Conservation (phyloP, 257 asterid genomes). For the Solanum chilense region DNA sequence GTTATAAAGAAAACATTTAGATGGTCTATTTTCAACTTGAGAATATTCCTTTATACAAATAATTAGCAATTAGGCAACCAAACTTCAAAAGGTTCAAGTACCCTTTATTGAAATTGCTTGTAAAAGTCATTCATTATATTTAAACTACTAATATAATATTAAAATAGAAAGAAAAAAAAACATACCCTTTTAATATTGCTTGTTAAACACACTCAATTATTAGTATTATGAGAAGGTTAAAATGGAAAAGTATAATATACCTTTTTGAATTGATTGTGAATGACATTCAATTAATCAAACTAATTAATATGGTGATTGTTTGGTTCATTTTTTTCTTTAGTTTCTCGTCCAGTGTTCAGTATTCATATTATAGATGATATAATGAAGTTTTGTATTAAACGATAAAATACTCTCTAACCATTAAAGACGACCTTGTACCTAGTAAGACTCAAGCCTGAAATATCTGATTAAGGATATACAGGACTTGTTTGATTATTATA, state of each 20-base stretch:
- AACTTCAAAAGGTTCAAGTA: slow-evolving; percentile 18
- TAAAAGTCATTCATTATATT: neutral
- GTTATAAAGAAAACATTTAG: neutral
- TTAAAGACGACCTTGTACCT: neutral
- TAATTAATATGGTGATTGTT: neutral
- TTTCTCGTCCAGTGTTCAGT: neutral
- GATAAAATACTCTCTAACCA: rapidly evolving
- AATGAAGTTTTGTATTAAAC: neutral
- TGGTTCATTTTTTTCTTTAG: neutral
- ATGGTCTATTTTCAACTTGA: neutral
- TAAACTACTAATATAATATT: neutral
- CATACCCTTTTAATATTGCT: neutral
- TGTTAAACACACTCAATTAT: neutral
- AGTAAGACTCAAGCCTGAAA: rapidly evolving
- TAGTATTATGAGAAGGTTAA: neutral
- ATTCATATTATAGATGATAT: rapidly evolving
- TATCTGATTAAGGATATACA: neutral
- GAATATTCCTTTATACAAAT: slow-evolving; percentile 24
- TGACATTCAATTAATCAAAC: neutral
- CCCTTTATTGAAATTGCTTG: slow-evolving; percentile 12
- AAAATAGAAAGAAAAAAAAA: neutral
- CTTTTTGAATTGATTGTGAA: neutral
- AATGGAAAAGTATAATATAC: neutral
- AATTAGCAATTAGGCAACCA: slow-evolving; percentile 25
- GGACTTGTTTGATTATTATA: neutral